Evolutionary conservation across 2,329 filamentous ascomycete genomes (phyloP).

Genomic region (Cladophialophora carrionii): DNA sequence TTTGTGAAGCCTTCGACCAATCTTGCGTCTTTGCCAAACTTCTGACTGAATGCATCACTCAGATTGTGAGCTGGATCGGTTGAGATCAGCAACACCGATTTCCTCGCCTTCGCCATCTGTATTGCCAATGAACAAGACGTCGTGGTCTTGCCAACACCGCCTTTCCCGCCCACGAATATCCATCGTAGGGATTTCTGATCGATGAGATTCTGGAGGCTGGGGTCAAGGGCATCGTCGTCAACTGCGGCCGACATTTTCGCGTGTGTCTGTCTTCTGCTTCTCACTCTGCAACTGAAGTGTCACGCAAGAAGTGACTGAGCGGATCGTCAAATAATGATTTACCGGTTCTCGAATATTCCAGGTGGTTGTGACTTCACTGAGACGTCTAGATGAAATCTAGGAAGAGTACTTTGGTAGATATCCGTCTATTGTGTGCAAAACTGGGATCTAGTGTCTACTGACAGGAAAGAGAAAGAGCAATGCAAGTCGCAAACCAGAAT

Average conservation of each 20-base stretch:
- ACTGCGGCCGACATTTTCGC: neutral
- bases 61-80: slow-evolving; percentile 98
- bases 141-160: slow-evolving; percentile 98
- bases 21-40: slow-evolving; percentile 97
- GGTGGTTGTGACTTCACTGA: neutral
- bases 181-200: slow-evolving; percentile 94
- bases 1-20: slow-evolving; percentile 91
- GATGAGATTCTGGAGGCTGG: slow-evolving; percentile 89
- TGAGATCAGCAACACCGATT: slow-evolving; percentile 94
- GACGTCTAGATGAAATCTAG: neutral
- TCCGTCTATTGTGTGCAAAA: neutral
- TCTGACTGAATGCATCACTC: slow-evolving; percentile 96
- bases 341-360: neutral
- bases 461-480: neutral
- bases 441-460: neutral
- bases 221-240: slow-evolving; percentile 79
- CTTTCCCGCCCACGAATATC: slow-evolving; percentile 99
- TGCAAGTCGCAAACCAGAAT: neutral
- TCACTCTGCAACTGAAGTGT: neutral
- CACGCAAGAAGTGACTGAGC: neutral
- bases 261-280: neutral
- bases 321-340: neutral
- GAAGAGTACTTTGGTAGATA: neutral
- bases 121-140: slow-evolving; percentile 98
- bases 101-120: slow-evolving; percentile 91